A percentile compares a stretch with the other conserved stretches of the same genome.
Conservation (phyloP, 1,284 basidiomycete species). For the Tylopilus sp. region DNA sequence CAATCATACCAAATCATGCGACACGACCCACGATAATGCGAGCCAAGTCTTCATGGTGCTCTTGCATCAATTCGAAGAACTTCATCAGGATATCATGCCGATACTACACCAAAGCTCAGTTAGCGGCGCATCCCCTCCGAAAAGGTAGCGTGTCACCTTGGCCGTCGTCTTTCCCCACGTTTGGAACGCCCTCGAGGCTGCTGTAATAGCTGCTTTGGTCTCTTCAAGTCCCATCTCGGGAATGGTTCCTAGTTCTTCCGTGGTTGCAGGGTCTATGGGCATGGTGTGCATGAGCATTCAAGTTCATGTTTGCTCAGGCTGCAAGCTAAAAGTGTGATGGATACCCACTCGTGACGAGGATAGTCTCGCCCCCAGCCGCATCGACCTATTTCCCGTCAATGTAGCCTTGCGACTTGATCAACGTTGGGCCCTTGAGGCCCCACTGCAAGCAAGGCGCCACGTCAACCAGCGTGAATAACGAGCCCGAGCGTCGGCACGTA, state of each 20-base stretch:
- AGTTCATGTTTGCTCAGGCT: not conserved
- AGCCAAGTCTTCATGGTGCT: conserved; percentile 86
- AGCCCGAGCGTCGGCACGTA: conserved; percentile 22
- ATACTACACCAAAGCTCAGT: conserved; percentile 54
- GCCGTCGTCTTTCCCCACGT: conserved; percentile 86
- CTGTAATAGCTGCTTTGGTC: conserved; percentile 83
- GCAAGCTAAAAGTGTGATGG: not conserved
- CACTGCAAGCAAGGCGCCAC: conserved; percentile 54
- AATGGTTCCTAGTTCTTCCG: conserved; percentile 81
- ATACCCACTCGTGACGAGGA: conserved; percentile 80
- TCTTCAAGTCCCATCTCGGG: conserved; percentile 91
- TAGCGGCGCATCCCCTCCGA: not conserved
- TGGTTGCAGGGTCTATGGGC: conserved; percentile 86
- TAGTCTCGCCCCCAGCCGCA: conserved; percentile 76
- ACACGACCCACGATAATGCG: conserved; percentile 74
- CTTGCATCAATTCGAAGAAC: conserved; percentile 78
- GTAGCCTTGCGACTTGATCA: conserved; percentile 81
- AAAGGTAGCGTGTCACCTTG: conserved; percentile 59
- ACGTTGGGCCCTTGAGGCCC: conserved; percentile 78
- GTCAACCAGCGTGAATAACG: not conserved
- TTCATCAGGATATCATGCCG: conserved; percentile 86
- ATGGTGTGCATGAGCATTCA: conserved; percentile 12
- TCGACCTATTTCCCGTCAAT: conserved; percentile 89
- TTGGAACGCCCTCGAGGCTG: conserved; percentile 82
- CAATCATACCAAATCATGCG: conserved; percentile 21